Evolutionary conservation across 73 alveolate genomes (phyloP), one percentile per base, ranked within the genome.

Genomic region (Chromera velia): DNA sequence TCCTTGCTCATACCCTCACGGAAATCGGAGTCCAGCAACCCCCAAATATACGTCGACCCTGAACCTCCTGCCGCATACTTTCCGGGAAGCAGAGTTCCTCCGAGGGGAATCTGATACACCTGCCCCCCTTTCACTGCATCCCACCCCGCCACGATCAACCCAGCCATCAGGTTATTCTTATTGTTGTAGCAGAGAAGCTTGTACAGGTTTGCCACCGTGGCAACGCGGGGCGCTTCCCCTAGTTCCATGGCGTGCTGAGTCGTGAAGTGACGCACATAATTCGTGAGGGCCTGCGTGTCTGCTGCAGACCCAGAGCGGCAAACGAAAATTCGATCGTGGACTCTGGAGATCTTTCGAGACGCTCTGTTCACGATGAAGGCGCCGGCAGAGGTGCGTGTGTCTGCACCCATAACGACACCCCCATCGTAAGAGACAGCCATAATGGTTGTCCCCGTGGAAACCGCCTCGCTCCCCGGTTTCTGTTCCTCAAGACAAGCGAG

Each of bases 281-380:
- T 79, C 40, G 95, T 91, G 66, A 93, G 80, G 34, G 93, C 90
- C 82, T 92, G 92, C n/a, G 98, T 93, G 88, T 93, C 96, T 64
- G 98, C 92, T 17, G 96, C 91, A 66, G 94, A 85, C 40, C 98
- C 98, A 34, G 94, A 83, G 62, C 95, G 92, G 76, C 82, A 76
- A 45, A 77, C 78, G 72, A 66, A 77, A 32, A 77, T 77, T 45
- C 32, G 29, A 72, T 77, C 77, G 32, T 40, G 65, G 28, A 77
- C 84, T 78, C 45, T 77, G 34, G 84, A 77, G 34, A 77, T 77
- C 77, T 77, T 77, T 26, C 84, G 40, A 26, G 84, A 77, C 29
- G 84, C 76, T 67, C 84, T 76, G 70, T 68, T 77, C 27, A 75
- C 84, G 33, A 66, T 72, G 32, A 45, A 77, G 33, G 65, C 75